Percentiles rank a stretch among this genome's conserved stretches.
Evolutionary conservation across 2,329 filamentous ascomycete species (phyloP).

Genomic region (Byssothecium circinans): DNA sequence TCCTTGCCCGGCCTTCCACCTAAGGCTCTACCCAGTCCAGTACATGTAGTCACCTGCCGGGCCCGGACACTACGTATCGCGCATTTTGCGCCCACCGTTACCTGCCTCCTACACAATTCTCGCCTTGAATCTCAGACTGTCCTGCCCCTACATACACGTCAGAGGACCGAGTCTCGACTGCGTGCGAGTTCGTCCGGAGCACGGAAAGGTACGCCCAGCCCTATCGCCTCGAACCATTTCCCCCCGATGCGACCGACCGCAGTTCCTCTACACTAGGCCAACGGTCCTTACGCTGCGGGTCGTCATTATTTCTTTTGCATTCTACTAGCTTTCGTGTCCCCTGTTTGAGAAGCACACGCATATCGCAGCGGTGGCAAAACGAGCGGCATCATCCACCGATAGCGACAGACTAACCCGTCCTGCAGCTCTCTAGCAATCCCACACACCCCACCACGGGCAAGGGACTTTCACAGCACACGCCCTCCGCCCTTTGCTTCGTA

Average conservation of each 20-base stretch:
- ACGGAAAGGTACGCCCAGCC: constrained; percentile 16
- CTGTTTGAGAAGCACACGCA: too few species aligned
- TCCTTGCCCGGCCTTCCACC: constrained; percentile 6
- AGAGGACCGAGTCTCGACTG: constrained; percentile 5
- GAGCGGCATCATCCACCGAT: neutral
- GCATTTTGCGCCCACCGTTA: constrained; percentile 12
- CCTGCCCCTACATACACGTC: constrained; percentile 8
- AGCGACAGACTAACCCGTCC: constrained; percentile 10
- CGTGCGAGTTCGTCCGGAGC: constrained; percentile 11
- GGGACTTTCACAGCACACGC: constrained; percentile 1
- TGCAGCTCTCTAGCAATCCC: too few species aligned
- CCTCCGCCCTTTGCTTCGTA: too few species aligned
- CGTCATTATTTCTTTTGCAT: neutral
- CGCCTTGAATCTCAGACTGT: constrained; percentile 8
- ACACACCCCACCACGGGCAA: constrained; percentile 14
- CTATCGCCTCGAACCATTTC: constrained; percentile 4
- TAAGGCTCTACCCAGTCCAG: constrained; percentile 15
- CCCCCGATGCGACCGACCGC: neutral
- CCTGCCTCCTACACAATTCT: constrained; percentile 18
- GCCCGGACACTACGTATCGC: constrained; percentile 15
- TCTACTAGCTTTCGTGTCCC: too few species aligned
- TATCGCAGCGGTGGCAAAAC: neutral
- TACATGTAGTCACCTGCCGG: constrained; percentile 23
- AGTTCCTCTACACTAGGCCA: neutral
- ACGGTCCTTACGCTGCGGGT: neutral